Evolutionary conservation across 306 rosid genomes (phyloP).

Genomic region (Glycine latifolia): DNA sequence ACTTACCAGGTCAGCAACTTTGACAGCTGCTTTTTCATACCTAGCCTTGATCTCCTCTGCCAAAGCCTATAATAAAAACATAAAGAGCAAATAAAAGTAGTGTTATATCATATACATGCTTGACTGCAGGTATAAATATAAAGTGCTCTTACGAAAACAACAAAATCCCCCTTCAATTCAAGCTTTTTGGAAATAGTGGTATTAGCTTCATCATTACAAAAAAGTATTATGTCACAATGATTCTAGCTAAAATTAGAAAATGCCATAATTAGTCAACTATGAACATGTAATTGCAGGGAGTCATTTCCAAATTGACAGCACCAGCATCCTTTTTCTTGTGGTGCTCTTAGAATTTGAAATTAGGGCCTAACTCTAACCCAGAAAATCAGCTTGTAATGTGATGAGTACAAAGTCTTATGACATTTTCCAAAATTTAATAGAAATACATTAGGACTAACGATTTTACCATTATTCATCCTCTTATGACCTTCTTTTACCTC

Average conservation of each 20-base stretch:
- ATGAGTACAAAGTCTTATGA: neutral
- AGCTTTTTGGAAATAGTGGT: neutral
- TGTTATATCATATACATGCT: neutral
- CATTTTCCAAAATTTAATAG: neutral
- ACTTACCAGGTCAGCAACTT: conserved; percentile 77
- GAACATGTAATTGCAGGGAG: neutral
- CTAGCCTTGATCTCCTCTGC: conserved; percentile 76
- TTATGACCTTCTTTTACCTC: too few species aligned
- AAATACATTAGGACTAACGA: neutral
- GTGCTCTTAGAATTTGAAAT: neutral
- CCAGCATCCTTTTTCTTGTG: neutral
- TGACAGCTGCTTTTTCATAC: conserved; percentile 69
- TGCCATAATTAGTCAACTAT: neutral
- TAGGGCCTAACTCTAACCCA: neutral
- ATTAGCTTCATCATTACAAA: neutral
- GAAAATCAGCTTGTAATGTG: too few species aligned
- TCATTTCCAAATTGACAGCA: neutral
- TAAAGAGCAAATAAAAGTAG: neutral
- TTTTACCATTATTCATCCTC: neutral
- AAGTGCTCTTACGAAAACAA: conserved; percentile 4
- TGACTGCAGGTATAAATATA: neutral
- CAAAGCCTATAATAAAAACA: conserved; percentile 56
- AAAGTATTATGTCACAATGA: neutral
- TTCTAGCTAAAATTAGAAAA: neutral
- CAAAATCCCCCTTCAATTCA: neutral